A percentile compares a stretch with the other conserved stretches of the same genome.
phyloP scores from a whole-genome alignment of 257 asterid genomes.

The Dorcoceras hygrometricum region DNA sequence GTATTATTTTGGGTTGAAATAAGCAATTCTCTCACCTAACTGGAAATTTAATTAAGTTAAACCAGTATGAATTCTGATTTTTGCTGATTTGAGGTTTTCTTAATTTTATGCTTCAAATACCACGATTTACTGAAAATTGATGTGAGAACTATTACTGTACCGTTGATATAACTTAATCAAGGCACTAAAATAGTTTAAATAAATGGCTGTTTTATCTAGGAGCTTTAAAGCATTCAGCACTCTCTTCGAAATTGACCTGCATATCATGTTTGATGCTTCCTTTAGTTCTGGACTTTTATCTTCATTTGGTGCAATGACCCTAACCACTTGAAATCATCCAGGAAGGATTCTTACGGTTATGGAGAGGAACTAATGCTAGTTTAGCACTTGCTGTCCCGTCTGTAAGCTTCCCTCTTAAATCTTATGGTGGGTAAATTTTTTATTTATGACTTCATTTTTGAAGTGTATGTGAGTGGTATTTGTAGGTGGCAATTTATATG shows the following conservation, averaged over 20 bases:
- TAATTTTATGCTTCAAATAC: background rate
- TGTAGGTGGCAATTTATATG: constrained; percentile 90
- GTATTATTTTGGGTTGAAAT: background rate
- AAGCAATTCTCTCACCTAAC: background rate
- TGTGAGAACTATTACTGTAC: no score
- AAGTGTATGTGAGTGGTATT: background rate
- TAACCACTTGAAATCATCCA: constrained; percentile 35
- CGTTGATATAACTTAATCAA: background rate
- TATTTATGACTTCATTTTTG: background rate
- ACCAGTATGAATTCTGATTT: background rate
- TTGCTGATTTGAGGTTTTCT: background rate
- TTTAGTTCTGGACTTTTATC: no score
- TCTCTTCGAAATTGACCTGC: background rate
- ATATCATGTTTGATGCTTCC: no score
- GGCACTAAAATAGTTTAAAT: background rate
- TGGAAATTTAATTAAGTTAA: background rate
- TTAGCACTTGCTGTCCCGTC: constrained; percentile 85
- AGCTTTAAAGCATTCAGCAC: background rate
- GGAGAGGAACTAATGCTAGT: constrained; percentile 98
- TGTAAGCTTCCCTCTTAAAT: constrained; percentile 41
- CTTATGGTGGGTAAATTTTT: background rate
- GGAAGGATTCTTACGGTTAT: constrained; percentile 80
- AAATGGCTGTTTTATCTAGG: background rate
- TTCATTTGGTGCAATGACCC: constrained; percentile 16
- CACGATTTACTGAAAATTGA: background rate